Evolutionary conservation across 106 monocot species (phyloP).

Genomic region (Vanilla planifolia): DNA sequence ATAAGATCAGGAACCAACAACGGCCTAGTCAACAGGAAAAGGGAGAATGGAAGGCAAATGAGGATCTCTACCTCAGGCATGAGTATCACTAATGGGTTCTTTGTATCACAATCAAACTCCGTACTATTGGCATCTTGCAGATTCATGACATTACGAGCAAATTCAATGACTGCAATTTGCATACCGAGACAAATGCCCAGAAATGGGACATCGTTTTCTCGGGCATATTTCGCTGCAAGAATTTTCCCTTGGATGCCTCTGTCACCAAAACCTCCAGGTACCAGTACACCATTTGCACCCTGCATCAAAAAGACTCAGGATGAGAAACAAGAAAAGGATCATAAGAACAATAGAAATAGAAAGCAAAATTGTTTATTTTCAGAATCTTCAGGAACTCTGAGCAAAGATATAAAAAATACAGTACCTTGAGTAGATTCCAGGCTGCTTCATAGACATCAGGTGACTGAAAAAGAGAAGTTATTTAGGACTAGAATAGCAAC

Average conservation of each 20-base stretch:
- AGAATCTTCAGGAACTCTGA: background rate
- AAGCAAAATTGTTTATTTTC: background rate
- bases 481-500: background rate
- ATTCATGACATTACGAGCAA: constrained; percentile 69
- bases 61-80: constrained; percentile 81
- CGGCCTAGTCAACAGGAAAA: background rate
- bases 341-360: background rate
- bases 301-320: constrained; percentile 15
- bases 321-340: background rate
- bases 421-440: constrained; percentile 75
- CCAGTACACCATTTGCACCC: constrained; percentile 80
- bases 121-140: constrained; percentile 87
- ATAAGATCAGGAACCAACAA: background rate
- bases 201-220: constrained; percentile 87
- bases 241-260: constrained; percentile 94
- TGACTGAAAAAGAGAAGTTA: constrained; percentile 34
- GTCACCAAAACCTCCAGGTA: constrained; percentile 98
- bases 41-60: background rate
- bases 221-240: constrained; percentile 85
- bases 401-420: constrained; percentile 10
- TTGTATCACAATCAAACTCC: constrained; percentile 70
- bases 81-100: constrained; percentile 73
- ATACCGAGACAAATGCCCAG: constrained; percentile 97
- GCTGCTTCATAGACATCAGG: constrained; percentile 69
- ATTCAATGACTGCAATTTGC: constrained; percentile 95